These are phyloP conservation scores for Penicillium cinerascens DNA, from an alignment of 495 filamentous ascomycete genomes.

Conservation along the genomic window DNA sequence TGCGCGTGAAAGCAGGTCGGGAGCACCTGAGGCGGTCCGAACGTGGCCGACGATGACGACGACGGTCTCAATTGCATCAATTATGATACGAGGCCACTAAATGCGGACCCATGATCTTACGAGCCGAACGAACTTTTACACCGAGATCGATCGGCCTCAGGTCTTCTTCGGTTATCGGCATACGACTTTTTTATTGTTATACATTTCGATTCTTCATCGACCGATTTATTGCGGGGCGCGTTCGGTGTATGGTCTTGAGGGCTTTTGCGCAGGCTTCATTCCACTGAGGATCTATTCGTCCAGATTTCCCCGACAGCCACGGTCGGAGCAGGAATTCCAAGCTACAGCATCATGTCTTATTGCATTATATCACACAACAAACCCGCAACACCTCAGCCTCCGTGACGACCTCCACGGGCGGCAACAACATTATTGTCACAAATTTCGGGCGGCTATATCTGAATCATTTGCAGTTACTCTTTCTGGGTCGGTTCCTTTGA, in stretches of 20 bases:
- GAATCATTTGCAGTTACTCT: conserved; percentile 6
- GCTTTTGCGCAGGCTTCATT: no score
- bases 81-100: conserved; percentile 27
- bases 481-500: conserved; percentile 16
- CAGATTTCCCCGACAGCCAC: not conserved
- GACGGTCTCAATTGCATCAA: conserved; percentile 8
- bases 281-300: no score
- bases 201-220: conserved; percentile 21
- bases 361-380: not conserved
- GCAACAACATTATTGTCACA: conserved; percentile 16
- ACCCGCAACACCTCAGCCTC: not conserved
- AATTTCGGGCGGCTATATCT: conserved; percentile 33
- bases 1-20: not conserved
- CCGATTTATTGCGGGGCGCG: conserved; percentile 17
- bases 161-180: conserved; percentile 17
- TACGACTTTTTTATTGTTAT: conserved; percentile 26
- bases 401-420: not conserved
- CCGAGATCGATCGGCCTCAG: conserved; percentile 10
- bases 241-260: not conserved
- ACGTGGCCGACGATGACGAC: not conserved
- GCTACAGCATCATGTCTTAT: not conserved
- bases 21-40: not conserved
- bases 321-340: not conserved
- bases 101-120: conserved; percentile 37
- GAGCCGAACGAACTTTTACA: conserved; percentile 11